Percentiles rank a stretch among this genome's conserved stretches.
phyloP scores from a whole-genome alignment of 2,329 filamentous ascomycete species.

The Thyridium curvatum region DNA sequence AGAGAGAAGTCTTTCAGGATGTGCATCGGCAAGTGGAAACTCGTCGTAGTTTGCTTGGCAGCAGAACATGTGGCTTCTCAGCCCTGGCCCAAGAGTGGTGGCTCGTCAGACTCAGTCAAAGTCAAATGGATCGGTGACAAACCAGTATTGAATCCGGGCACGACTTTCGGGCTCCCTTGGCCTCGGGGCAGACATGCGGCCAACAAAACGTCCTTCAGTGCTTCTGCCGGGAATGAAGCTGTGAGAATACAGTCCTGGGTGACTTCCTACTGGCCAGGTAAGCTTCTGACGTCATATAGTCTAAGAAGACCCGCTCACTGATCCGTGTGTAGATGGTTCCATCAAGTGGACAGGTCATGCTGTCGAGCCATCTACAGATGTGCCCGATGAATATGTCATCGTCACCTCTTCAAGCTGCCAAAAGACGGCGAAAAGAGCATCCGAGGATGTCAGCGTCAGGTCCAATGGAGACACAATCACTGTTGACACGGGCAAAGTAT shows the following conservation, averaged over 20 bases:
- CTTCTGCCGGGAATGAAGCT: not conserved
- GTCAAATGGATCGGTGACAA: conserved; percentile 2
- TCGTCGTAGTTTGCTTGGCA: too few relatives aligned
- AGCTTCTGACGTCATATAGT: too few relatives aligned
- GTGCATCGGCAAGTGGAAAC: too few relatives aligned
- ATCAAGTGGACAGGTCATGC: conserved; percentile 58
- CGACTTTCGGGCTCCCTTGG: conserved; percentile 8
- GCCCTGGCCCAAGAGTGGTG: too few relatives aligned
- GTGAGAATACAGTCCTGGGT: conserved; percentile 50
- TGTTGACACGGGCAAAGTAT: conserved; percentile 38
- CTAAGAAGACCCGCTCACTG: too few relatives aligned
- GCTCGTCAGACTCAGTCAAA: not conserved
- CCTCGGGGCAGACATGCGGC: conserved; percentile 2
- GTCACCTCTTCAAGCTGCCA: conserved; percentile 10
- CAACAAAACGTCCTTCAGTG: not conserved
- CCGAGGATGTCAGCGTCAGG: conserved; percentile 18
- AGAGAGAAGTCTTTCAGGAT: too few relatives aligned
- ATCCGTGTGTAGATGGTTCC: conserved; percentile 36
- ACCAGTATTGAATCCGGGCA: not conserved
- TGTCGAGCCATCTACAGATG: conserved; percentile 26
- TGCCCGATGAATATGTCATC: conserved; percentile 36
- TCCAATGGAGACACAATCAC: conserved; percentile 25
- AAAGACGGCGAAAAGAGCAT: conserved; percentile 11
- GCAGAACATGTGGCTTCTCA: too few relatives aligned
- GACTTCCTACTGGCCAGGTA: conserved; percentile 46